Conservation (phyloP, 202 grass and related monocot species). For the Elaeis oleifera region DNA sequence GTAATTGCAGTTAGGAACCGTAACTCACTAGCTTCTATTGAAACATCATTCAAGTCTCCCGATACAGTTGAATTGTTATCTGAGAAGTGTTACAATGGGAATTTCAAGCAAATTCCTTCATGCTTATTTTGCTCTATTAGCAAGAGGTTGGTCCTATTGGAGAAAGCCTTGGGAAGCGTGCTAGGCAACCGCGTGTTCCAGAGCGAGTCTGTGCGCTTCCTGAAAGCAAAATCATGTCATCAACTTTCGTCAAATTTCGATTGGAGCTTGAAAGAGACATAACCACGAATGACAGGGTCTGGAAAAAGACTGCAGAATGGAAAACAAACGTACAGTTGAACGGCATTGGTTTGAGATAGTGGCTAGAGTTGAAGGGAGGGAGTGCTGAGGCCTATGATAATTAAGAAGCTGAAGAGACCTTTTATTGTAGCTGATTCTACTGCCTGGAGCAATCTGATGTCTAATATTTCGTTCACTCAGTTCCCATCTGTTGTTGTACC, state of each 20-base stretch:
- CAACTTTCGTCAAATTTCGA: conserved; percentile 52
- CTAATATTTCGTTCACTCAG: conserved; percentile 80
- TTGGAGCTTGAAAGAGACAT: conserved; percentile 75
- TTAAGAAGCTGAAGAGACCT: conserved; percentile 56
- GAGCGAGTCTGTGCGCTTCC: conserved; percentile 40
- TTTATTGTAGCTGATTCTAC: conserved; percentile 41
- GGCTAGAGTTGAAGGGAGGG: conserved; percentile 60
- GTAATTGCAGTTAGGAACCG: conserved; percentile 37
- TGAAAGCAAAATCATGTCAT: conserved; percentile 55
- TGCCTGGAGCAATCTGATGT: conserved; percentile 72
- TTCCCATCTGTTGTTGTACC: conserved; percentile 64
- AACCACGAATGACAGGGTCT: conserved; percentile 39
- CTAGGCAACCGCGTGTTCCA: conserved; percentile 33
- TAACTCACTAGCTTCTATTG: conserved; percentile 31
- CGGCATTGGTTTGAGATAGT: conserved; percentile 44
- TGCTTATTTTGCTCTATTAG: conserved; percentile 66
- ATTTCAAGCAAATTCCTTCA: conserved; percentile 38
- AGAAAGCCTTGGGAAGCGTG: conserved; percentile 49
- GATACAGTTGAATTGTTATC: conserved; percentile 53
- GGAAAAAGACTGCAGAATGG: conserved; percentile 55
- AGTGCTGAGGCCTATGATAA: conserved; percentile 44
- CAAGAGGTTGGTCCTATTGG: conserved; percentile 49
- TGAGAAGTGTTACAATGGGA: conserved; percentile 37
- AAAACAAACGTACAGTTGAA: conserved; percentile 58
- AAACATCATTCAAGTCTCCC: conserved; percentile 32